Conservation (phyloP, 2,329 filamentous ascomycete species). For the Mycosphaerella sp. region DNA sequence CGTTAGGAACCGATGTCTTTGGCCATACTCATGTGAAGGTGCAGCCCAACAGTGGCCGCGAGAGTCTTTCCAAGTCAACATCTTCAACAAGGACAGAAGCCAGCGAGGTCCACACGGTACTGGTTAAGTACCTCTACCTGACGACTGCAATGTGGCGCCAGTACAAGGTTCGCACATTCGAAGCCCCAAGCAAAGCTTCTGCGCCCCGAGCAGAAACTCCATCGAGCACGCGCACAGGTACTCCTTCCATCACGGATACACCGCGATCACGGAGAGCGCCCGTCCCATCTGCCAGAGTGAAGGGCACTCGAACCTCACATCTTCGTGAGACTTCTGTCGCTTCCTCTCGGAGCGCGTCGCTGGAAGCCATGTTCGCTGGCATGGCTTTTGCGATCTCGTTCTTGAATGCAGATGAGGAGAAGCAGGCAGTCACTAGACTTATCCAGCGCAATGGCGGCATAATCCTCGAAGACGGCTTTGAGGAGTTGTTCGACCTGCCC, state of each 20-base stretch:
- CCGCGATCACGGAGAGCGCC: slow-evolving; percentile 43
- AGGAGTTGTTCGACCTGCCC: slow-evolving; percentile 63
- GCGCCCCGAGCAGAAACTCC: slow-evolving; percentile 8
- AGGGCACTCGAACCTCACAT: slow-evolving; percentile 14
- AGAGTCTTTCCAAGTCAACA: slow-evolving; percentile 30
- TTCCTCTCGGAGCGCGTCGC: slow-evolving; percentile 11
- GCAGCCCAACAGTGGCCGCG: slow-evolving; percentile 36
- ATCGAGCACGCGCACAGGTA: slow-evolving; percentile 21
- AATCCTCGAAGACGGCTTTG: slow-evolving; percentile 69
- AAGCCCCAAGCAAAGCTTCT: slow-evolving; percentile 14
- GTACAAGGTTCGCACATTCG: slow-evolving; percentile 38
- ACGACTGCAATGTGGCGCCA: slow-evolving; percentile 40
- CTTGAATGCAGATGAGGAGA: slow-evolving; percentile 52
- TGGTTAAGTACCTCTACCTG: slow-evolving; percentile 41
- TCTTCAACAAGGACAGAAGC: slow-evolving; percentile 9
- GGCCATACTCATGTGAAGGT: slow-evolving; percentile 40
- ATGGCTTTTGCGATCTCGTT: slow-evolving; percentile 89
- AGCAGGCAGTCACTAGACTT: slow-evolving; percentile 52
- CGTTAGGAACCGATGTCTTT: slow-evolving; percentile 37
- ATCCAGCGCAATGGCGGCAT: slow-evolving; percentile 67
- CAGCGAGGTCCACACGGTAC: slow-evolving; percentile 35
- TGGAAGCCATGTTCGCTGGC: slow-evolving; percentile 55
- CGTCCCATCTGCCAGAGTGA: slow-evolving; percentile 14
- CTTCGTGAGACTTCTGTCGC: slow-evolving; percentile 27
- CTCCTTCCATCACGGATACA: slow-evolving; percentile 44